phyloP scores from a whole-genome alignment of 2,329 filamentous ascomycete species.

The Elsinoe perseae region DNA sequence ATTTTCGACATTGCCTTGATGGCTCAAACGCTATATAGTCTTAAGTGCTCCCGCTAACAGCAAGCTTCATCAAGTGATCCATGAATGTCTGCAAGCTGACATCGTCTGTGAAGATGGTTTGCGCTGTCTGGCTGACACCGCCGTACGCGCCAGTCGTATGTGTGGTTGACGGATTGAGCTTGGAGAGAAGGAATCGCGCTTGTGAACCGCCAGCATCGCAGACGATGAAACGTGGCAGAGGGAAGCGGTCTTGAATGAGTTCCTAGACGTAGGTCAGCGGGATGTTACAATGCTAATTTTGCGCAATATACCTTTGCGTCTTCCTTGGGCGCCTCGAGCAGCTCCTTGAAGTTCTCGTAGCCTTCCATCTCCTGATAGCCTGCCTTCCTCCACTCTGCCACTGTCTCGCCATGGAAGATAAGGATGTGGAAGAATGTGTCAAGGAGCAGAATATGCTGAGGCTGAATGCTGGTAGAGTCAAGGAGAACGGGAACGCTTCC shows the following conservation, averaged over 20 bases:
- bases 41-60: conserved; percentile 33
- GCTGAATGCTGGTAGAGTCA: conserved; percentile 92
- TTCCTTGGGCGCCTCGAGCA: conserved; percentile 90
- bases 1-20: neutral
- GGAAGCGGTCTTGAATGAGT: conserved; percentile 93
- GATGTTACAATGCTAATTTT: neutral
- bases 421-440: conserved; percentile 99
- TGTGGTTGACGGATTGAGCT: conserved; percentile 94
- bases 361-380: conserved; percentile 97
- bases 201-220: conserved; percentile 98
- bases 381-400: conserved; percentile 95
- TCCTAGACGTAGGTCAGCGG: conserved; percentile 49
- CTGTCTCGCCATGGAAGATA: conserved; percentile 97
- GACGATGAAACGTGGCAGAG: conserved; percentile 95
- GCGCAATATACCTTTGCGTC: conserved; percentile 65
- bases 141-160: conserved; percentile 79
- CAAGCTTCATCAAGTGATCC: conserved; percentile 95
- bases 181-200: conserved; percentile 90
- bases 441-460: conserved; percentile 83
- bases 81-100: conserved; percentile 98
- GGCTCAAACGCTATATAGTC: conserved; percentile 15
- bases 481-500: conserved; percentile 87
- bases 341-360: conserved; percentile 86
- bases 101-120: conserved; percentile 98
- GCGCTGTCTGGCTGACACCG: conserved; percentile 78